Conservation (phyloP, 805 yeast species). For the Yarrowia sp. region DNA sequence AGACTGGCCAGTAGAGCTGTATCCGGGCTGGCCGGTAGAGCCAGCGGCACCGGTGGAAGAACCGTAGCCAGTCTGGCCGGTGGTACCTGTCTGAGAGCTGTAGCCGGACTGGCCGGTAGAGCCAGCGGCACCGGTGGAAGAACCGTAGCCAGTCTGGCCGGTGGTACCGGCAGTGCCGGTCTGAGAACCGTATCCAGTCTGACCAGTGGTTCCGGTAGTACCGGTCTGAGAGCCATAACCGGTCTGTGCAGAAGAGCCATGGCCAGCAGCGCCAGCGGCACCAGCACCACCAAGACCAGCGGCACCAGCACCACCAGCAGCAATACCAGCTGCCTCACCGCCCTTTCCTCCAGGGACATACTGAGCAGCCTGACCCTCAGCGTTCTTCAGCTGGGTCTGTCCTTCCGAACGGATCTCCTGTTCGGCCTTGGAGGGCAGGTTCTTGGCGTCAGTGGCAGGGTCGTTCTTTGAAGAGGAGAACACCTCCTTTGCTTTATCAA, state of each 20-base stretch:
- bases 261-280: constrained; percentile 5
- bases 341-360: background rate
- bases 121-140: background rate
- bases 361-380: constrained; percentile 9
- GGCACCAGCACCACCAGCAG: constrained; percentile 13
- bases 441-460: background rate
- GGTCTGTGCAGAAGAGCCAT: constrained; percentile 6
- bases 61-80: constrained; percentile 4
- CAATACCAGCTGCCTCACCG: constrained; percentile 18
- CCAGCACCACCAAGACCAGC: constrained; percentile 24
- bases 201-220: background rate
- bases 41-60: background rate
- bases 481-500: constrained; percentile 25
- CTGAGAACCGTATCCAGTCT: constrained; percentile 1
- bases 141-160: background rate
- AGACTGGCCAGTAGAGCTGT: constrained; percentile 4
- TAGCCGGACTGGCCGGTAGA: constrained; percentile 1
- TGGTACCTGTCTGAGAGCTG: background rate
- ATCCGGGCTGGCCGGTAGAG: background rate
- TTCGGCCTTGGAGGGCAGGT: constrained; percentile 1
- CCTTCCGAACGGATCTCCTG: too few relatives aligned
- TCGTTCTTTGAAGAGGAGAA: constrained; percentile 18
- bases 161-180: background rate
- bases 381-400: background rate
- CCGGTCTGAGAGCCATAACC: background rate